Base-by-base conservation (phyloP, 176 grass and related monocot species). In the Aechmea fasciata region DNA sequence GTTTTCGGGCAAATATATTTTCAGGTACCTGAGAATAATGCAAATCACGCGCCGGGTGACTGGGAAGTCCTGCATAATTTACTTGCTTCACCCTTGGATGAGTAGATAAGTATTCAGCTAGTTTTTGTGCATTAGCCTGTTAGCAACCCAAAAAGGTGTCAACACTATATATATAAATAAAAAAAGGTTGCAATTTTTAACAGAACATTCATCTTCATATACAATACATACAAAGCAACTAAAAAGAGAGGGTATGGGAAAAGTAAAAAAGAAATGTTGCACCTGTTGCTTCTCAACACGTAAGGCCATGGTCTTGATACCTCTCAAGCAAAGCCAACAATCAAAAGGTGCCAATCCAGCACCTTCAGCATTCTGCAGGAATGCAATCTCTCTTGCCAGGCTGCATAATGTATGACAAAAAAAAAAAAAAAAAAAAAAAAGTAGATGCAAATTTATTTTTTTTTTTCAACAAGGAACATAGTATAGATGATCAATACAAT, bases 331-430 rank as follows among this genome's bases (percentile, higher is more conserved):
- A 77, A 92, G 89, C 86, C 88, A 92, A 71, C 81, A 92, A 81
- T 90, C 92, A 87, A 96, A 96, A 73, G 89, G 84, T 47, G 89
- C 84, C 70, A 97, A 73, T 67, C 89, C 93, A 57, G 86, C 72
- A 50, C 93, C 93, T 97, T 92, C 93, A 0, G 88, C 92, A 64
- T 96, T 96, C 87, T 96, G 92, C 49, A 96, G 81, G 65, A 96
- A 96, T 47, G 85, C 92, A 73, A 96, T 67, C 71, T 97, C 93
- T 78, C 87, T 90, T 17, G 82, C 89, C 89, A 97, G 85, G 23
- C 93, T 97, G 82, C 3, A 66, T 59, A 72, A 33, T 13, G 47
- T 52, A 65, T 51, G 24, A 57, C 69, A 73, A 1, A 69, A 33
- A 4, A 33, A 33, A 33, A 33, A 5, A 29, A 29, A 29, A 23